Evolutionary conservation across 225 moss, liverwort and hornwort genomes (phyloP).

Genomic region (Polytrichum formosum): DNA sequence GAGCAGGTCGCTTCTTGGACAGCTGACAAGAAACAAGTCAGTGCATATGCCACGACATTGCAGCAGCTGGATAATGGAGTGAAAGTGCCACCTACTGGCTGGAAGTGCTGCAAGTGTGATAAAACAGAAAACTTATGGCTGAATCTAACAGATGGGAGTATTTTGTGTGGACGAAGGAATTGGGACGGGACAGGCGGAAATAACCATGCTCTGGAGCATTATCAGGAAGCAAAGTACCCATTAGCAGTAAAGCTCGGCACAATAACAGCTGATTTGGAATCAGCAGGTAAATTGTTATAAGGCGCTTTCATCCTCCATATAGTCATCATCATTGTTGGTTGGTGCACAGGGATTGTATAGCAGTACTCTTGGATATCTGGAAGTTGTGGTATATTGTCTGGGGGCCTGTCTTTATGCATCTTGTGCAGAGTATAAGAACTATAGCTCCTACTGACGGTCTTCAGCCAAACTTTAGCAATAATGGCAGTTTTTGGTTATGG

Average conservation of each 20-base stretch:
- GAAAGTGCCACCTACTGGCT: conserved; percentile 78
- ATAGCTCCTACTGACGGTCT: too few relatives aligned
- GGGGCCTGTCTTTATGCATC: too few relatives aligned
- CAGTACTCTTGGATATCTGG: too few relatives aligned
- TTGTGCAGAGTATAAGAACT: too few relatives aligned
- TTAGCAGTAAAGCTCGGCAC: conserved; percentile 98
- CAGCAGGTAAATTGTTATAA: conserved; percentile 52
- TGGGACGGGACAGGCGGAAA: conserved; percentile 99
- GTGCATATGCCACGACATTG: conserved; percentile 62
- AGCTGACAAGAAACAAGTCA: conserved; percentile 90
- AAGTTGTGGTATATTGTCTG: too few relatives aligned
- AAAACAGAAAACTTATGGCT: conserved; percentile 93
- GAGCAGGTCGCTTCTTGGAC: conserved; percentile 96
- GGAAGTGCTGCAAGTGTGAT: conserved; percentile 94
- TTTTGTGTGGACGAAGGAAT: conserved; percentile 90
- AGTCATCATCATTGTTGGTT: too few relatives aligned
- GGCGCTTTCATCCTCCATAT: too few relatives aligned
- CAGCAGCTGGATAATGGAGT: conserved; percentile 91
- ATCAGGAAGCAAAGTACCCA: conserved; percentile 66
- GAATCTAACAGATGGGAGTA: conserved; percentile 95
- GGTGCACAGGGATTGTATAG: too few relatives aligned
- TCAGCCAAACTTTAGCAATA: too few relatives aligned
- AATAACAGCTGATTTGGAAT: conserved; percentile 88
- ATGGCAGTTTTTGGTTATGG: background rate
- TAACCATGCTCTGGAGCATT: conserved; percentile 94